phyloP scores from a whole-genome alignment of 2,329 filamentous ascomycete genomes.

The Trematosphaeria pertusa region DNA sequence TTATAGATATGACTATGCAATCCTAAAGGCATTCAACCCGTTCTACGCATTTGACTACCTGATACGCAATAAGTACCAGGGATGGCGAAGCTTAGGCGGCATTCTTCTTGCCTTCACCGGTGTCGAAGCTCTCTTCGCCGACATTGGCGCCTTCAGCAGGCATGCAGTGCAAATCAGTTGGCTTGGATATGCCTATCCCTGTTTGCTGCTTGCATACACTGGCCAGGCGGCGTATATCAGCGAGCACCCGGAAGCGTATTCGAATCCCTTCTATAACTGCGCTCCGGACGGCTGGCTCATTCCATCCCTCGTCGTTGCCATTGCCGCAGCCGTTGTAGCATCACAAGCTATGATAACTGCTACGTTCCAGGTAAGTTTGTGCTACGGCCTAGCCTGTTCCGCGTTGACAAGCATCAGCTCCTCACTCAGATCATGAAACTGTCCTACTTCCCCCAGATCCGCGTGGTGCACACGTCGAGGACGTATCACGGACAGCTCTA shows the following conservation, averaged over 20 bases:
- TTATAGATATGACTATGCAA: constrained; percentile 52
- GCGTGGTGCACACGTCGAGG: constrained; percentile 73
- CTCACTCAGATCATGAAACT: constrained; percentile 76
- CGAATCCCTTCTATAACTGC: constrained; percentile 77
- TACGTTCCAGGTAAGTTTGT: constrained; percentile 66
- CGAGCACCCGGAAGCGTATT: constrained; percentile 64
- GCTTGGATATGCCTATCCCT: constrained; percentile 73
- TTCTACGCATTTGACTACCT: constrained; percentile 69
- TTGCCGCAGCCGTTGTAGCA: constrained; percentile 76
- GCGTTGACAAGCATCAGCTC: constrained; percentile 49
- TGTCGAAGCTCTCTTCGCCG: constrained; percentile 80
- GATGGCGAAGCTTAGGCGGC: constrained; percentile 72
- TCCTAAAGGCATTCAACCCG: constrained; percentile 61
- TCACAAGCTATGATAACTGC: constrained; percentile 81
- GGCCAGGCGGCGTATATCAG: constrained; percentile 79
- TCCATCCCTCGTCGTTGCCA: constrained; percentile 70
- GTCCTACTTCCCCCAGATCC: constrained; percentile 78
- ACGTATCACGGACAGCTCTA: constrained; percentile 78
- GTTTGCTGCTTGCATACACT: constrained; percentile 69
- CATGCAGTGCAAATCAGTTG: constrained; percentile 75
- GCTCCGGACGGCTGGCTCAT: constrained; percentile 73
- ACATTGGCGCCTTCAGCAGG: constrained; percentile 76
- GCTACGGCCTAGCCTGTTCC: background rate
- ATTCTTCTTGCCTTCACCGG: constrained; percentile 76
- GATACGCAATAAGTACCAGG: constrained; percentile 63